These are phyloP conservation scores for Globisporangium ultimum DNA, from an alignment of 352 stramenopile genomes.

Conservation along the genomic window DNA sequence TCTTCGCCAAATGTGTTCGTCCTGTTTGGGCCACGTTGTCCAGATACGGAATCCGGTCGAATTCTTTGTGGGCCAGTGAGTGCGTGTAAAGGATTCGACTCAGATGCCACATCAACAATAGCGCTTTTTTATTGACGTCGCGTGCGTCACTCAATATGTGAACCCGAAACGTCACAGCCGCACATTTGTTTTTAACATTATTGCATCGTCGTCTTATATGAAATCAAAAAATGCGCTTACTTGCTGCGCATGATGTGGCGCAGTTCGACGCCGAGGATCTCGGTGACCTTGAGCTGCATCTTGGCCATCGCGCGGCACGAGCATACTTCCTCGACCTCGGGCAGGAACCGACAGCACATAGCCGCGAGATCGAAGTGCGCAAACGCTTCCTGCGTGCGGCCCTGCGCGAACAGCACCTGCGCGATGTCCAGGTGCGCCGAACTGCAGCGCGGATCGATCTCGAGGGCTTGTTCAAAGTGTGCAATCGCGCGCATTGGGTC, in stretches of 20 bases:
- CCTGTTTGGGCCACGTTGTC: too few species aligned
- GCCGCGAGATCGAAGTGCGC: conserved; percentile 69
- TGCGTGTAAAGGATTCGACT: too few species aligned
- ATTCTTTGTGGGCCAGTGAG: too few species aligned
- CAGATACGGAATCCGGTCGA: too few species aligned
- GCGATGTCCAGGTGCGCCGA: conserved; percentile 83
- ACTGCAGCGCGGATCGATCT: conserved; percentile 71
- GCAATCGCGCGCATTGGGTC: conserved; percentile 75
- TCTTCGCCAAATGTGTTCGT: too few species aligned
- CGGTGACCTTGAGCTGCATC: conserved; percentile 82
- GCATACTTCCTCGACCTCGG: conserved; percentile 81
- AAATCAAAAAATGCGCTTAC: conserved; percentile 17
- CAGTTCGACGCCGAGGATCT: conserved; percentile 82
- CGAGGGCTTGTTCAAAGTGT: conserved; percentile 78
- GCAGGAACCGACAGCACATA: conserved; percentile 75
- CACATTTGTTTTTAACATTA: too few species aligned
- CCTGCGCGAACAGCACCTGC: conserved; percentile 83
- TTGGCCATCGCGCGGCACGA: conserved; percentile 73
- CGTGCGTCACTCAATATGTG: too few species aligned
- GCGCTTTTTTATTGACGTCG: too few species aligned
- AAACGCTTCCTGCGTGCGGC: conserved; percentile 64
- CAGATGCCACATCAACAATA: too few species aligned
- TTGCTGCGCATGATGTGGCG: conserved; percentile 84
- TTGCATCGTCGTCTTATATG: too few species aligned
- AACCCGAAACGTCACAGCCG: too few species aligned